Conservation (phyloP, 106 monocot species). For the Platanthera zijinensis region DNA sequence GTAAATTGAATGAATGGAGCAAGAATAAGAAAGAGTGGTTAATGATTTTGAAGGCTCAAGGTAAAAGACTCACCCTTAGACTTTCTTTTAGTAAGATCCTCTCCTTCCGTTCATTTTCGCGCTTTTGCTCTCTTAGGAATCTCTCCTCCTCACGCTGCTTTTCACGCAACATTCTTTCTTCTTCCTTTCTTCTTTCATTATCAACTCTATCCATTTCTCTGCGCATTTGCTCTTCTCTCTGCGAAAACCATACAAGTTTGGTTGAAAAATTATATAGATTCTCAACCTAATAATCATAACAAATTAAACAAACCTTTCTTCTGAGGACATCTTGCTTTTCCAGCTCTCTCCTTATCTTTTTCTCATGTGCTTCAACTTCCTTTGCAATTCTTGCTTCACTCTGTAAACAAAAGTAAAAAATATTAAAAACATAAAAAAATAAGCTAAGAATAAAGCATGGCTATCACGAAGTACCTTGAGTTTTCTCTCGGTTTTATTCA, state of each 20-base stretch:
- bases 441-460: neutral
- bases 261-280: neutral
- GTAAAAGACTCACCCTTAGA: conserved; percentile 35
- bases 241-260: neutral
- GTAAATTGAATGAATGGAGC: neutral
- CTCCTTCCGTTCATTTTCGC: conserved; percentile 82
- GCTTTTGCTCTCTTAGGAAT: conserved; percentile 66
- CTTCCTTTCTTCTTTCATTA: conserved; percentile 90
- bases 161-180: conserved; percentile 86
- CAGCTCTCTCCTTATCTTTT: conserved; percentile 76
- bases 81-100: conserved; percentile 78
- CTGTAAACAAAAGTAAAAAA: conserved; percentile 16
- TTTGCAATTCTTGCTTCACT: conserved; percentile 86
- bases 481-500: conserved; percentile 55
- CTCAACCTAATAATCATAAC: neutral
- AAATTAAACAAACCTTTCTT: conserved; percentile 61
- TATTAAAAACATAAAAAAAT: neutral
- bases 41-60: neutral
- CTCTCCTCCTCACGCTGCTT: conserved; percentile 88
- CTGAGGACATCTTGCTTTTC: conserved; percentile 93
- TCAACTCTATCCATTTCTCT: conserved; percentile 91
- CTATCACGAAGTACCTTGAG: conserved; percentile 53
- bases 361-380: conserved; percentile 99
- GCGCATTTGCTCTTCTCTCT: conserved; percentile 91
- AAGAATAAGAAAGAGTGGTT: neutral